These are phyloP conservation scores for Verticillium isaacii DNA, from an alignment of 2,329 filamentous ascomycete species.

Conservation along the genomic window DNA sequence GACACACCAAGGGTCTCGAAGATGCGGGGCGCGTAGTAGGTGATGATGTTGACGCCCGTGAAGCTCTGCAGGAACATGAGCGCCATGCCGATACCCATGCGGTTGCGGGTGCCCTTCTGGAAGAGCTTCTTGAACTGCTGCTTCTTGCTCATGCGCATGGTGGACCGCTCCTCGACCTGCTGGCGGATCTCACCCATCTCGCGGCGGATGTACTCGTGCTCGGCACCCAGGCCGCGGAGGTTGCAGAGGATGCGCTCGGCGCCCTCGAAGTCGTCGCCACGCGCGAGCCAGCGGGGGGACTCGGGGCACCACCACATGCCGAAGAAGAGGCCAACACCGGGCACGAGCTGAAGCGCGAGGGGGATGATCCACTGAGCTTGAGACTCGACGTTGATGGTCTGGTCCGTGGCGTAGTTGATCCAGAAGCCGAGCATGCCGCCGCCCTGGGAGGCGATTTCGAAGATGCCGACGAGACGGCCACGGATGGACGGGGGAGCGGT, in stretches of 20 bases:
- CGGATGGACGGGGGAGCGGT: slow-evolving; percentile 43
- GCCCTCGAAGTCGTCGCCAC: slow-evolving; percentile 31
- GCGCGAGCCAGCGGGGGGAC: slow-evolving; percentile 30
- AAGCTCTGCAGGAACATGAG: slow-evolving; percentile 38
- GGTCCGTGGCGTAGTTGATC: slow-evolving; percentile 24
- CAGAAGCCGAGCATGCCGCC: slow-evolving; percentile 40
- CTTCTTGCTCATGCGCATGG: slow-evolving; percentile 21
- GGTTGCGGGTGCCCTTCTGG: slow-evolving; percentile 32
- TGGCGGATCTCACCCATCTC: slow-evolving; percentile 54
- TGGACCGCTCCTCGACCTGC: slow-evolving; percentile 46
- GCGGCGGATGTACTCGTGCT: slow-evolving; percentile 18
- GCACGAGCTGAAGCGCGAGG: slow-evolving; percentile 35
- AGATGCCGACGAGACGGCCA: slow-evolving; percentile 47
- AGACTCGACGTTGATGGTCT: slow-evolving; percentile 8
- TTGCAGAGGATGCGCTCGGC: slow-evolving; percentile 32
- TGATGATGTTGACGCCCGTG: slow-evolving; percentile 53
- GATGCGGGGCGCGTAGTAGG: slow-evolving; percentile 44
- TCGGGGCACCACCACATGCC: slow-evolving; percentile 31
- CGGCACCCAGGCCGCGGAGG: slow-evolving; percentile 16
- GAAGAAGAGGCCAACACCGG: slow-evolving; percentile 27
- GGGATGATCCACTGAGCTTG: slow-evolving; percentile 34
- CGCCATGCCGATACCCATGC: slow-evolving; percentile 46
- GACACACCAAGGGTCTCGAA: slow-evolving; percentile 30
- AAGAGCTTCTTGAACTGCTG: slow-evolving; percentile 26
- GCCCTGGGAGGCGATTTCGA: slow-evolving; percentile 41